Percentiles rank a stretch among this genome's conserved stretches.
These are phyloP conservation scores for Chlamydomonas asymmetrica DNA, from an alignment of 139 green algal species.

Conservation along the genomic window DNA sequence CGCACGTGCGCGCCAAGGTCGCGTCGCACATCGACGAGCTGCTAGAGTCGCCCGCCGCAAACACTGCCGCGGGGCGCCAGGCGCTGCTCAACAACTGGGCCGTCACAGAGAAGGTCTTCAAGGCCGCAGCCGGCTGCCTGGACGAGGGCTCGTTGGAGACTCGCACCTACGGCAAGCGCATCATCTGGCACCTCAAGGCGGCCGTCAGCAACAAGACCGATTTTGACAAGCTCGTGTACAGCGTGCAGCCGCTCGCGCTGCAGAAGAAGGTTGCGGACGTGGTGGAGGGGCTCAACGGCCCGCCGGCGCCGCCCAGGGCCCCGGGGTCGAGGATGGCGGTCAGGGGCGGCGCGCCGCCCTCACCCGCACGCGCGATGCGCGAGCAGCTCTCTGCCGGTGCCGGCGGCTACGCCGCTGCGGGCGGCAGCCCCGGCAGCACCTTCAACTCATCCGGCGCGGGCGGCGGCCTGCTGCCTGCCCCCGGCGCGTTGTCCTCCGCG, in stretches of 20 bases:
- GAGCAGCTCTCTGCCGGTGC: too few relatives aligned
- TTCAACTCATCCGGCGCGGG: too few relatives aligned
- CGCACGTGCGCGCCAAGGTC: slow-evolving; percentile 52
- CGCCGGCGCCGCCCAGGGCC: slow-evolving; percentile 38
- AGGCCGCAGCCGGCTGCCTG: slow-evolving; percentile 60
- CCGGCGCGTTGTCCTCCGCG: too few relatives aligned
- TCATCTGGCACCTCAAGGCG: slow-evolving; percentile 61
- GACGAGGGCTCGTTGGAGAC: slow-evolving; percentile 70
- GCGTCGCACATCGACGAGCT: slow-evolving; percentile 64
- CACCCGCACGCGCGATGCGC: background rate
- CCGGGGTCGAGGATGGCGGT: slow-evolving; percentile 7
- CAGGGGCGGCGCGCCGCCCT: background rate
- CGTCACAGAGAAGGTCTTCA: slow-evolving; percentile 49
- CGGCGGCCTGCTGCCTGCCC: too few relatives aligned
- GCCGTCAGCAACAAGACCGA: slow-evolving; percentile 29
- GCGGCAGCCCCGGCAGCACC: too few relatives aligned
- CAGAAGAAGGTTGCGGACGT: slow-evolving; percentile 49
- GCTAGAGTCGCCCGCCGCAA: slow-evolving; percentile 31
- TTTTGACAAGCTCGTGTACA: slow-evolving; percentile 41
- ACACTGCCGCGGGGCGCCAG: slow-evolving; percentile 3
- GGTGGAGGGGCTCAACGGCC: slow-evolving; percentile 47
- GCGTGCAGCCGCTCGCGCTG: slow-evolving; percentile 29
- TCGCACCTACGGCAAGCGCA: slow-evolving; percentile 74
- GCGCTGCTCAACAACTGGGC: slow-evolving; percentile 26
- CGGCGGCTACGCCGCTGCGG: too few relatives aligned